Percentiles rank a stretch among this genome's conserved stretches.
phyloP scores from a whole-genome alignment of 352 stramenopile genomes.

The Phytopythium chamaehyphon region DNA sequence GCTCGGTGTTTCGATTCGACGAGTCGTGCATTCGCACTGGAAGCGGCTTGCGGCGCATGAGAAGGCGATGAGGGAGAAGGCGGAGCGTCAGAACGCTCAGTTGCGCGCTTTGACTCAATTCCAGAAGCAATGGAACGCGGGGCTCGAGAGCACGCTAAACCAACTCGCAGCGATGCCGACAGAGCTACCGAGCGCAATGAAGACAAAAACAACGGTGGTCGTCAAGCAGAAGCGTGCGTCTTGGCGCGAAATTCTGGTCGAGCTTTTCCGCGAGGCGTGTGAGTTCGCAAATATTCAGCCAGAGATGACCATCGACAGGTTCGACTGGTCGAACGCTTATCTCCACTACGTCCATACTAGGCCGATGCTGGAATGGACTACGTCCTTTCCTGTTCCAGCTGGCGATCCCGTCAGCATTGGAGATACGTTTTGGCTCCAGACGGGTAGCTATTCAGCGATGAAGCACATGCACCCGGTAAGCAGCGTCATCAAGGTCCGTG shows the following conservation, averaged over 20 bases:
- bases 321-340: neutral
- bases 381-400: neutral
- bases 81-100: neutral
- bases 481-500: neutral
- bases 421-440: neutral
- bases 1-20: too few species aligned
- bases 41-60: neutral
- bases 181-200: neutral
- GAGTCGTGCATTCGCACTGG: too few species aligned
- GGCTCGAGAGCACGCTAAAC: neutral
- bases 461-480: too few species aligned
- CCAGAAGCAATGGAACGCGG: neutral
- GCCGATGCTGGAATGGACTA: slow-evolving; percentile 2
- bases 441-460: neutral
- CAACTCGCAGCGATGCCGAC: neutral
- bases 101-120: neutral
- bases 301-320: neutral
- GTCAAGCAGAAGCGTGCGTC: neutral
- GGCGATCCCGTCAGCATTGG: neutral
- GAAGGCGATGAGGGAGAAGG: neutral
- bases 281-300: neutral
- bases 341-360: neutral
- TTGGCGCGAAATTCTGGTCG: neutral
- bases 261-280: neutral
- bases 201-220: too few species aligned